Evolutionary conservation across 208 protist species (phyloP), one percentile per base, ranked within the genome.

Genomic region (Trypanosoma vivax): DNA sequence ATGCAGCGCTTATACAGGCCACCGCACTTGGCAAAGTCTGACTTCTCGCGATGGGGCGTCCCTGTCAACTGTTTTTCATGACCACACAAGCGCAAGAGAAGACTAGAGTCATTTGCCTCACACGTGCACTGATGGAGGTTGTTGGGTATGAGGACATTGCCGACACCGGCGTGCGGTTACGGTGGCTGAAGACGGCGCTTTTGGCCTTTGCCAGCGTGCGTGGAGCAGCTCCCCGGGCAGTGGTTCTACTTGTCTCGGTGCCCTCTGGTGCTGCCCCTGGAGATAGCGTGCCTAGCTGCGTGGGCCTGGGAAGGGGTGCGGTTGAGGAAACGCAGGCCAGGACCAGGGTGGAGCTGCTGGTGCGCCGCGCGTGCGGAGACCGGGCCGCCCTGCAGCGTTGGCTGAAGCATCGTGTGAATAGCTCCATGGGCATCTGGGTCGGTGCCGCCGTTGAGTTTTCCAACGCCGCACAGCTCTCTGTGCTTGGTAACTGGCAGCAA

Each of bases 401-500:
- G 59, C 24, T 65, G 34, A 25, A 42, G 37, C 24, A 10, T 34
- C 50, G 46, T 3, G 2, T 56, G 13, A 42, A 35, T 0, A 18
- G 27, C 23, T 24, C 40, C 0, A 45, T 61, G 46, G 52, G 42
- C 19, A 0, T 68, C 30, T 60, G 31, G 31, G 39, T 62, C 24
- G 48, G 35, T 1, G 61, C 47, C 7, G 35, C 61, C 7, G 25
- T 55, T 16, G 46, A 43, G 2, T 47, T 52, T 33, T 23, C 34
- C 38, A 47, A 54, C 24, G 46, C 5, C 3, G 23, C 16, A 0
- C 41, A 60, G 18, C 41, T 60, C 3, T 29, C 43, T 7, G n/a
- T 19, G 19, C 40, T 88, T 55, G 61, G 70, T 65, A 57, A 55
- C 38, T 47, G 71, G 72, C 47, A 69, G 58, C 4, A 50, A 67